Percentiles rank a stretch among this genome's conserved stretches.
Conservation (phyloP, 2,329 filamentous ascomycete species). For the Neonectria sp. region DNA sequence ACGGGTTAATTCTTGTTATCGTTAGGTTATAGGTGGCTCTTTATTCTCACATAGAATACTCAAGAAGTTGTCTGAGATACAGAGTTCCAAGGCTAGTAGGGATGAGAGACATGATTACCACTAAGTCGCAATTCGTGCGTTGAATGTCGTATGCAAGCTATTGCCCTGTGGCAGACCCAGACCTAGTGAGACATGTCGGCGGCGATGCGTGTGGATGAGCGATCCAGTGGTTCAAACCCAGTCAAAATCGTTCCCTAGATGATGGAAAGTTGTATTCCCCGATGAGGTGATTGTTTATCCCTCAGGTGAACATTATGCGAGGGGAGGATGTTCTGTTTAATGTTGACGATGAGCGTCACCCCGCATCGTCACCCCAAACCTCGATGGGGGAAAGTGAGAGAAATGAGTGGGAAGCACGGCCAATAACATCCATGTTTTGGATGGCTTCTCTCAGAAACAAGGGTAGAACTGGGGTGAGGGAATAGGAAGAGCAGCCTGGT, state of each 20-base stretch:
- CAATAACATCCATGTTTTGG: background rate
- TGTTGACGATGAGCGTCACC: background rate
- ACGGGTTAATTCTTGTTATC: background rate
- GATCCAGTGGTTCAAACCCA: background rate
- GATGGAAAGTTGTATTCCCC: background rate
- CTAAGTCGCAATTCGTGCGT: background rate
- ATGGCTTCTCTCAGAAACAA: background rate
- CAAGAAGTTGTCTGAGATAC: background rate
- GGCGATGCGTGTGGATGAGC: background rate
- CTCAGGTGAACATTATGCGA: no score
- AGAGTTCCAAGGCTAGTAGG: no score
- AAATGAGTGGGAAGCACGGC: background rate
- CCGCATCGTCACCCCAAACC: background rate
- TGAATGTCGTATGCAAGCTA: background rate
- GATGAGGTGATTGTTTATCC: background rate
- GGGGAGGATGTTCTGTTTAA: no score
- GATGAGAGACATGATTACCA: background rate
- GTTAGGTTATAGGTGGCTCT: background rate
- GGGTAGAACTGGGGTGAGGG: background rate
- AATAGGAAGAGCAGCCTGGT: background rate
- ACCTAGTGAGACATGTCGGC: background rate
- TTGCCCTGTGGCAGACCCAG: background rate
- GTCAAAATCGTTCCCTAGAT: background rate
- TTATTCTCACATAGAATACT: background rate
- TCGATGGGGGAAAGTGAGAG: background rate